A percentile compares a stretch with the other conserved stretches of the same genome.
Conservation (phyloP, 1,284 basidiomycete species). For the Irpex sp. region DNA sequence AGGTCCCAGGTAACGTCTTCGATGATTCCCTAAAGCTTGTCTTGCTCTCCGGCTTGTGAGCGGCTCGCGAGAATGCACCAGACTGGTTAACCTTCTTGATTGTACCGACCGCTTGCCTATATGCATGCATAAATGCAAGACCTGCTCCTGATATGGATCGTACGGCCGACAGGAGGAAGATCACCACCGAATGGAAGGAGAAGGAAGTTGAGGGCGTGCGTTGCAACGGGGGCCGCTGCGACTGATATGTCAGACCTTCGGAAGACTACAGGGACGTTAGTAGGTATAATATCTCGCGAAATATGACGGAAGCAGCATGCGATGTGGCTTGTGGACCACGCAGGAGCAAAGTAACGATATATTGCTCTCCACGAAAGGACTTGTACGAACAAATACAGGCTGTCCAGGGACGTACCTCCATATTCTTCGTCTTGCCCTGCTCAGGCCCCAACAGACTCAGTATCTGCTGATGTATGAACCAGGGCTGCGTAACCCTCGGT, state of each 20-base stretch:
- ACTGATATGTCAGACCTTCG: not conserved
- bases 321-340: no score
- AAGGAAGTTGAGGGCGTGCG: conserved; percentile 25
- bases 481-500: conserved; percentile 69
- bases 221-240: conserved; percentile 12
- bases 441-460: conserved; percentile 53
- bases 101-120: conserved; percentile 57
- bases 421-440: conserved; percentile 14
- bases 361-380: not conserved
- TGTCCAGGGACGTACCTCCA: not conserved
- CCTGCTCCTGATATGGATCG: conserved; percentile 65
- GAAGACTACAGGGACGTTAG: not conserved
- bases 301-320: no score
- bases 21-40: conserved; percentile 2
- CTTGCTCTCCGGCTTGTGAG: conserved; percentile 8
- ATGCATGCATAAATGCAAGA: conserved; percentile 60
- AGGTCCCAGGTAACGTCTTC: conserved; percentile 9
- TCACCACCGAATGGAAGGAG: conserved; percentile 56
- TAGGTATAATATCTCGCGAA: no score
- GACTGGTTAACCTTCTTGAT: conserved; percentile 59
- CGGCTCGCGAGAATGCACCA: conserved; percentile 20
- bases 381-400: not conserved
- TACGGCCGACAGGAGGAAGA: conserved; percentile 65
- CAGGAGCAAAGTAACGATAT: not conserved
- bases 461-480: conserved; percentile 70